phyloP scores from a whole-genome alignment of 2,329 filamentous ascomycete species.

The Cladophialophora carrionii region DNA sequence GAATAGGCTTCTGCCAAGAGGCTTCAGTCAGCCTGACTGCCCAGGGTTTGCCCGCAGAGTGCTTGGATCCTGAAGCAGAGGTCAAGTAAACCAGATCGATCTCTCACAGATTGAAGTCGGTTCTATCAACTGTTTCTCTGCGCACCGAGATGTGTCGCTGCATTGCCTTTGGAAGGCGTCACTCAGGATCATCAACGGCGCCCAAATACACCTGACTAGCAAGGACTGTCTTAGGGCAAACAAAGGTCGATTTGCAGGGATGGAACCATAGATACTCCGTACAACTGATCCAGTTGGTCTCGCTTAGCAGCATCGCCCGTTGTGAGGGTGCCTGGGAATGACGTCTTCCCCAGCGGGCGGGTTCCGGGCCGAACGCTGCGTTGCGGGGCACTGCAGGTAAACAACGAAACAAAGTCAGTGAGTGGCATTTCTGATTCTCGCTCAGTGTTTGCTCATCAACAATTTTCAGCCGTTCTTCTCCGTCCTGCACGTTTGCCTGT shows the following conservation, averaged over 20 bases:
- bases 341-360: not conserved
- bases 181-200: too few relatives aligned
- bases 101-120: not conserved
- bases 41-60: not conserved
- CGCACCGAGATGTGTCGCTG: too few relatives aligned
- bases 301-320: too few relatives aligned
- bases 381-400: slow-evolving; percentile 2
- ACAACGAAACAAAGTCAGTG: slow-evolving; percentile 1
- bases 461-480: not conserved
- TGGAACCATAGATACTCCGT: not conserved
- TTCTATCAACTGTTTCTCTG: not conserved
- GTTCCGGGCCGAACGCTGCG: not conserved
- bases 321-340: not conserved
- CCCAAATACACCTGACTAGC: too few relatives aligned
- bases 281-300: too few relatives aligned
- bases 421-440: not conserved
- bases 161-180: too few relatives aligned
- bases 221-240: not conserved
- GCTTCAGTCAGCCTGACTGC: not conserved
- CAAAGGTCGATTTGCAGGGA: not conserved
- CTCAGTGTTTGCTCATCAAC: not conserved
- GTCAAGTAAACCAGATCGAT: not conserved
- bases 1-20: not conserved
- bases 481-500: slow-evolving; percentile 8
- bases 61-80: not conserved